Evolutionary conservation across 2,329 filamentous ascomycete species (phyloP).

Genomic region (Fonsecaea pedrosoi): DNA sequence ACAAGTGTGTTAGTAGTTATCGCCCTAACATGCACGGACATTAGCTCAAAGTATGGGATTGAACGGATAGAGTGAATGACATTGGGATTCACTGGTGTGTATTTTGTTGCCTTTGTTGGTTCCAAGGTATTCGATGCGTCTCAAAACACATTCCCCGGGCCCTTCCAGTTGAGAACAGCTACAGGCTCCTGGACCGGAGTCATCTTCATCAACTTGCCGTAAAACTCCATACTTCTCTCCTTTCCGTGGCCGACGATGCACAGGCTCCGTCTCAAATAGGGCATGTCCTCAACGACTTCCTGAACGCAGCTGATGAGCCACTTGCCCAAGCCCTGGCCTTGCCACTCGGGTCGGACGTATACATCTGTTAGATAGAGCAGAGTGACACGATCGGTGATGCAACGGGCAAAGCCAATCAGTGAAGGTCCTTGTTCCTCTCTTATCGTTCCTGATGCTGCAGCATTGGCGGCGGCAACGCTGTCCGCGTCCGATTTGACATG

Average conservation of each 20-base stretch:
- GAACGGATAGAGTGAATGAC: not conserved
- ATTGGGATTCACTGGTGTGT: constrained; percentile 2
- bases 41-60: not conserved
- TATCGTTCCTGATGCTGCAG: constrained; percentile 22
- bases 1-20: not conserved
- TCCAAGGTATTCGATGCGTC: not conserved
- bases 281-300: constrained; percentile 63
- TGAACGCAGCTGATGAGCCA: constrained; percentile 70
- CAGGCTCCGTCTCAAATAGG: constrained; percentile 65
- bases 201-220: constrained; percentile 25
- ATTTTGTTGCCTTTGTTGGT: not conserved
- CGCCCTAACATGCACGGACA: not conserved
- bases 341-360: constrained; percentile 66
- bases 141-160: constrained; percentile 10
- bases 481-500: constrained; percentile 7
- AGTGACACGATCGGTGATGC: constrained; percentile 73
- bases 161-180: constrained; percentile 15
- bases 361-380: constrained; percentile 75
- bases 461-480: constrained; percentile 2
- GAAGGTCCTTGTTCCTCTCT: constrained; percentile 39
- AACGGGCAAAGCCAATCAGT: constrained; percentile 62
- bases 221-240: constrained; percentile 12
- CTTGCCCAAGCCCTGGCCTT: constrained; percentile 66
- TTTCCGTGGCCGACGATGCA: constrained; percentile 54
- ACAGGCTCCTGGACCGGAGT: constrained; percentile 10